Evolutionary conservation across 352 stramenopile genomes (phyloP), one percentile per base, ranked within the genome.

Genomic region (Peronospora destructor): DNA sequence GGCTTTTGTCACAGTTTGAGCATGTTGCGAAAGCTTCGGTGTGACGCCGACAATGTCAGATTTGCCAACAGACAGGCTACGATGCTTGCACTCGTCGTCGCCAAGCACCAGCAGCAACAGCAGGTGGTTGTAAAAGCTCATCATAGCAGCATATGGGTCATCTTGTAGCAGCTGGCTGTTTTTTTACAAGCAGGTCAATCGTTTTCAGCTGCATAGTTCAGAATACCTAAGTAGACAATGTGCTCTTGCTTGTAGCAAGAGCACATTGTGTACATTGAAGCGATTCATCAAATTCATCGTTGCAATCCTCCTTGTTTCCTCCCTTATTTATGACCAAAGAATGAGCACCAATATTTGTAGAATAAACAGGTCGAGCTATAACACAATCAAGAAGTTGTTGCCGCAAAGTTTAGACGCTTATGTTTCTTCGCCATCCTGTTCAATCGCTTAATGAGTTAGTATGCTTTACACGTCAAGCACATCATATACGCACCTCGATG

Each of bases 121-220:
- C 19, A 30, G 26, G 26, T 30, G 6, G 19, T 23, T 23, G 19
- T 23, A 23, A 23, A 4, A 1, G 19, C 19, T 23, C 3, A n/a
- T 23, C 6, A 30, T 30, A 30, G 26, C 26, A 30, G 5, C 26
- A 30, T 11, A 10, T 30, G 6, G 1, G 8, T 30, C 26, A 30
- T 30, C 19, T 23, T 23, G 3, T 23, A 23, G 19, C 19, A 23
- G 26, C 8, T 1, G 26, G 26, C 66, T 66, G n/a, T 7, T 60
- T 60, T 19, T 71, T 53, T 17, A 85, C 50, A n/a, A 87, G 57
- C 26, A 81, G 64, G 28, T 59, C 61, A n/a, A 9, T 7, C 59
- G 61, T 21, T 81, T 76, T 44, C 76, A 83, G 11, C 69, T 63
- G 49, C 71, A 85, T 13, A 62, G 5, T 11, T 30, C 69, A 5